A percentile compares a stretch with the other conserved stretches of the same genome.
Evolutionary conservation across 2,329 filamentous ascomycete genomes (phyloP).

Genomic region (Bipolaris gigantea): DNA sequence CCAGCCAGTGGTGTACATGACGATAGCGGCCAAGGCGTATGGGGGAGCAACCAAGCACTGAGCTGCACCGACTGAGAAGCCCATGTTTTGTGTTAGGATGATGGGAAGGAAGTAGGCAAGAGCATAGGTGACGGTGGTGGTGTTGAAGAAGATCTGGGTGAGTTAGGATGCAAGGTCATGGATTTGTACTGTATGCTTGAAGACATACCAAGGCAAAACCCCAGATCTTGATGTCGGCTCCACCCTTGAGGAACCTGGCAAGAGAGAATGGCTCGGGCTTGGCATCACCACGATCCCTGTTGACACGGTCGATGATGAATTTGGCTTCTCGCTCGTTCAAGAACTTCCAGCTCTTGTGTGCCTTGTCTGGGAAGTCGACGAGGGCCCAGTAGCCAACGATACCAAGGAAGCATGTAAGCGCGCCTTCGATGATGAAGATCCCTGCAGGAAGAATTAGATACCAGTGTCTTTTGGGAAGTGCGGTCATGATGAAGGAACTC

Average conservation of each 20-base stretch:
- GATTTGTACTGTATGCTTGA: neutral
- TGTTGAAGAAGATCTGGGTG: conserved; percentile 57
- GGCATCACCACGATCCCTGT: conserved; percentile 58
- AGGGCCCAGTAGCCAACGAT: conserved; percentile 48
- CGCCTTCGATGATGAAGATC: conserved; percentile 52
- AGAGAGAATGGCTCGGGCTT: conserved; percentile 53
- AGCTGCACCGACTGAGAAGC: conserved; percentile 63
- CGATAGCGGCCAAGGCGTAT: conserved; percentile 41
- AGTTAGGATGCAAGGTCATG: conserved; percentile 15
- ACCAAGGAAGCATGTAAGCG: conserved; percentile 47
- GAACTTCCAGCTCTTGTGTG: conserved; percentile 49
- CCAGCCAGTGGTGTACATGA: conserved; percentile 60
- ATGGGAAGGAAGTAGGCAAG: conserved; percentile 79
- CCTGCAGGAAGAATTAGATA: conserved; percentile 41
- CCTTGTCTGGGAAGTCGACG: conserved; percentile 52
- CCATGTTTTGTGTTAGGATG: conserved; percentile 65
- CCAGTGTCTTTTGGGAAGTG: conserved; percentile 5
- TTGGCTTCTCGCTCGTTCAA: conserved; percentile 51
- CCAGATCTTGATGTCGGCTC: conserved; percentile 58
- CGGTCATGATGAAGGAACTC: conserved; percentile 13
- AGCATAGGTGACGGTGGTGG: conserved; percentile 73
- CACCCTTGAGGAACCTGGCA: conserved; percentile 52
- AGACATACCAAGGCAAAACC: conserved; percentile 52
- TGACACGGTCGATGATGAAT: conserved; percentile 55
- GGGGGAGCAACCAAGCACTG: conserved; percentile 68